Percentiles rank a stretch among this genome's conserved stretches.
Conservation (phyloP, 139 green algal genomes). For the Raphidocelis subcapitata region DNA sequence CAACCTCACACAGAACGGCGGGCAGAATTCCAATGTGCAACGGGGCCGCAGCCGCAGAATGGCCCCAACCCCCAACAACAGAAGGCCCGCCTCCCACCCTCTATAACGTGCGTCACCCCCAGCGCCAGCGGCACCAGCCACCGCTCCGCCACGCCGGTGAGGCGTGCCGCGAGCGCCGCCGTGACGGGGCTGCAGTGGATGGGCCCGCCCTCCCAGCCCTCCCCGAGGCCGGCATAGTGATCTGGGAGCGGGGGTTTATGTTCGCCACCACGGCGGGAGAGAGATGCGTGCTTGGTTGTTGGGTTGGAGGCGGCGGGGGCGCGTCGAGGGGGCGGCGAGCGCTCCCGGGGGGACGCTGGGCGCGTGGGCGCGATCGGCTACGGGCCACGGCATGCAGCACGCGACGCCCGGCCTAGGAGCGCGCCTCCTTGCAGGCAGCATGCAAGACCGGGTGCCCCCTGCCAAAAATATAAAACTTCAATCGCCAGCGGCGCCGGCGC, state of each 20-base stretch:
- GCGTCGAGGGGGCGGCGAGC: no score
- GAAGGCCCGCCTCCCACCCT: constrained; percentile 37
- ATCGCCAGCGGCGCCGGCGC: background rate
- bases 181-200: constrained; percentile 85
- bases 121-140: constrained; percentile 50
- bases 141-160: constrained; percentile 44
- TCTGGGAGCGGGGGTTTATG: constrained; percentile 47
- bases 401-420: no score
- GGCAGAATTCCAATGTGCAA: background rate
- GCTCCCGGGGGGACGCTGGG: no score
- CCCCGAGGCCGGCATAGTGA: constrained; percentile 78
- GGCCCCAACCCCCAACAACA: background rate
- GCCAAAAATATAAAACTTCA: background rate
- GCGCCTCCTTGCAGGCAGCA: background rate
- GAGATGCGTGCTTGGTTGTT: no score
- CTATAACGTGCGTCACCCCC: constrained; percentile 35
- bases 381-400: no score
- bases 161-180: constrained; percentile 46
- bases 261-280: no score
- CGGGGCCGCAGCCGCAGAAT: background rate
- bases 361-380: no score
- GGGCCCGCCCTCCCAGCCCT: constrained; percentile 60
- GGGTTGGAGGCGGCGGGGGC: no score
- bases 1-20: no score
- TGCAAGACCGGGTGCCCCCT: background rate